These are phyloP conservation scores for Malbranchea zuffiana DNA, from an alignment of 2,329 filamentous ascomycete genomes.

Conservation along the genomic window DNA sequence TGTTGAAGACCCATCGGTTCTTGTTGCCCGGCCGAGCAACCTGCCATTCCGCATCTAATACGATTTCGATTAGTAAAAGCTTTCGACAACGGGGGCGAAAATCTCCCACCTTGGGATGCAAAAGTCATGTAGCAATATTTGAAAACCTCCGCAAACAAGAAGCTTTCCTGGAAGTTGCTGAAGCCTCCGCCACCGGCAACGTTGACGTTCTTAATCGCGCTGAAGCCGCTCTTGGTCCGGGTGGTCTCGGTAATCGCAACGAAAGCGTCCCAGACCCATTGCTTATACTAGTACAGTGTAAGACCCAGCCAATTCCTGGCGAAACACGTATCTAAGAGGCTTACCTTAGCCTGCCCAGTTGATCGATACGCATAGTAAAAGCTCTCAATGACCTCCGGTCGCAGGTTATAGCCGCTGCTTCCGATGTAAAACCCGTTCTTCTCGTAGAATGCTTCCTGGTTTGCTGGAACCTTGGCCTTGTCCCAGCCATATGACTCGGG, in stretches of 20 bases:
- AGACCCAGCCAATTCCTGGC: too few species aligned
- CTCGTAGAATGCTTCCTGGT: conserved; percentile 51
- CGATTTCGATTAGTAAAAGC: background rate
- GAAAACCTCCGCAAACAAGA: conserved; percentile 76
- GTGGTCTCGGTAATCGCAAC: conserved; percentile 54
- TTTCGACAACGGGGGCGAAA: background rate
- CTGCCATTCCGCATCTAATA: conserved; percentile 49
- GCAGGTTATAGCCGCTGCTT: conserved; percentile 51
- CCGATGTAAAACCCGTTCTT: conserved; percentile 62
- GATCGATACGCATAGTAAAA: conserved; percentile 79
- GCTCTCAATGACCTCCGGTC: conserved; percentile 73
- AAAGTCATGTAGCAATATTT: conserved; percentile 74
- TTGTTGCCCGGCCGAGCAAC: conserved; percentile 36
- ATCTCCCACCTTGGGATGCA: conserved; percentile 28
- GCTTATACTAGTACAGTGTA: conserved; percentile 47
- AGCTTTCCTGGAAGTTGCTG: conserved; percentile 69
- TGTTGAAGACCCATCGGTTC: conserved; percentile 53
- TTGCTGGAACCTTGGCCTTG: conserved; percentile 37
- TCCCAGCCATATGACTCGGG: conserved; percentile 62
- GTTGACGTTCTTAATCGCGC: conserved; percentile 56
- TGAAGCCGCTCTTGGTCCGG: conserved; percentile 55
- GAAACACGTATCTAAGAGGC: too few species aligned
- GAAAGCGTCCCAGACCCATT: conserved; percentile 77
- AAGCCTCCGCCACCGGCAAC: conserved; percentile 48
- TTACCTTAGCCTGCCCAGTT: conserved; percentile 54